A percentile compares a stretch with the other conserved stretches of the same genome.
These are phyloP conservation scores for Botrytis pseudocinerea DNA, from an alignment of 2,329 filamentous ascomycete species.

Conservation along the genomic window DNA sequence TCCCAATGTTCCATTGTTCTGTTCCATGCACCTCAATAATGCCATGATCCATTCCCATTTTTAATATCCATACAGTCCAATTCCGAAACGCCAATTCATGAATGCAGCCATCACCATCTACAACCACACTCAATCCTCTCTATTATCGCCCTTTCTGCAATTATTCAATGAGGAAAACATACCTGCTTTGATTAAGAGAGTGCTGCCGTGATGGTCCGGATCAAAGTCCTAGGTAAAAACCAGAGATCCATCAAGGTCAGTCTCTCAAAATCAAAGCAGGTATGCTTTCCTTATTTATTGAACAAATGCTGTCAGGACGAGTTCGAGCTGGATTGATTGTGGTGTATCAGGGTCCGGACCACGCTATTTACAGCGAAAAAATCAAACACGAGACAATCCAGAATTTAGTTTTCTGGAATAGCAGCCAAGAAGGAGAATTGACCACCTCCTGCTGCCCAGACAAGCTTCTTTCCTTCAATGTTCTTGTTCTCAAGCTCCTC, in stretches of 20 bases:
- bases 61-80: slow-evolving; percentile 15
- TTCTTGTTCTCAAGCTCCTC: slow-evolving; percentile 83
- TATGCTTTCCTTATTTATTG: neutral
- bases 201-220: slow-evolving; percentile 16
- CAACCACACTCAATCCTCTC: neutral
- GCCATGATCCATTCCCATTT: neutral
- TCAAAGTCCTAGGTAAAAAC: slow-evolving; percentile 21
- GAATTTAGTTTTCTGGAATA: slow-evolving; percentile 10
- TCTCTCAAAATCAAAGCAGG: neutral
- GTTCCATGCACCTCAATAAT: neutral
- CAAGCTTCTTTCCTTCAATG: slow-evolving; percentile 70
- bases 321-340: slow-evolving; percentile 1
- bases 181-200: neutral
- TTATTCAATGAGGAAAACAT: neutral
- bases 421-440: slow-evolving; percentile 70
- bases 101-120: neutral
- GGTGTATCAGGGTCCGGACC: slow-evolving; percentile 1
- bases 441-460: slow-evolving; percentile 76
- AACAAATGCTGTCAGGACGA: neutral
- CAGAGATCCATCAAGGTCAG: slow-evolving; percentile 19
- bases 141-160: slow-evolving; percentile 5
- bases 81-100: slow-evolving; percentile 9
- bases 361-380: slow-evolving; percentile 10
- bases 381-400: neutral
- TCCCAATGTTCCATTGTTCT: neutral